Evolutionary conservation across 139 green algal species (phyloP), one percentile per base, ranked within the genome.

Genomic region (Desmodesmus armatus): DNA sequence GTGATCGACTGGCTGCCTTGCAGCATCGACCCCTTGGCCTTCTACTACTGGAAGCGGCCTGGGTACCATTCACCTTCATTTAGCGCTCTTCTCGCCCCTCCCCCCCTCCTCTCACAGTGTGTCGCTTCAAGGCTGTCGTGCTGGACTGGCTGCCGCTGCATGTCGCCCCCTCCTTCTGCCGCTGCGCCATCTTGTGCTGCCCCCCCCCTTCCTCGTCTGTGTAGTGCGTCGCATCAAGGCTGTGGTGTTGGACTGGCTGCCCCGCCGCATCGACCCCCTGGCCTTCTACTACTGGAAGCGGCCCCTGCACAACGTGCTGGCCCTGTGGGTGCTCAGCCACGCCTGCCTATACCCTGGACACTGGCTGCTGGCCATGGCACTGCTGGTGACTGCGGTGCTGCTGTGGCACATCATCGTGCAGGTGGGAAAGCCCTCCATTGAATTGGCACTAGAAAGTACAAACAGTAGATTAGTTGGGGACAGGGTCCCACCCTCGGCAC

Each of bases 171-270:
- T n/a, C n/a, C n/a, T n/a, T n/a, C n/a, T n/a, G n/a, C n/a, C n/a
- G n/a, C n/a, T n/a, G n/a, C n/a, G n/a, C n/a, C n/a, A n/a, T n/a
- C n/a, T n/a, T n/a, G n/a, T n/a, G n/a, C n/a, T n/a, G n/a, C 25
- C 41, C 9, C 72, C 60, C 37, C 41, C n/a, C n/a, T n/a, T n/a
- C n/a, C n/a, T n/a, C n/a, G n/a, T n/a, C n/a, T n/a, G n/a, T n/a
- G n/a, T n/a, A n/a, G n/a, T 87, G 71, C 72, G 41, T n/a, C 82
- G 82, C 60, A 31, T 87, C 41, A 87, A 87, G 44, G 58, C 66
- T 0, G 80, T 75, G 47, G 15, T 80, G 51, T 33, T 81, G 27
- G 82, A 76, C 44, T 87, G 82, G 82, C 53, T 87, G 72, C 82
- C 82, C 2, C 71, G 43, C 19, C 71, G 82, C 2, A 7, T 76